Evolutionary conservation across 345 rosid species (phyloP).

Genomic region (Turritis glabra): DNA sequence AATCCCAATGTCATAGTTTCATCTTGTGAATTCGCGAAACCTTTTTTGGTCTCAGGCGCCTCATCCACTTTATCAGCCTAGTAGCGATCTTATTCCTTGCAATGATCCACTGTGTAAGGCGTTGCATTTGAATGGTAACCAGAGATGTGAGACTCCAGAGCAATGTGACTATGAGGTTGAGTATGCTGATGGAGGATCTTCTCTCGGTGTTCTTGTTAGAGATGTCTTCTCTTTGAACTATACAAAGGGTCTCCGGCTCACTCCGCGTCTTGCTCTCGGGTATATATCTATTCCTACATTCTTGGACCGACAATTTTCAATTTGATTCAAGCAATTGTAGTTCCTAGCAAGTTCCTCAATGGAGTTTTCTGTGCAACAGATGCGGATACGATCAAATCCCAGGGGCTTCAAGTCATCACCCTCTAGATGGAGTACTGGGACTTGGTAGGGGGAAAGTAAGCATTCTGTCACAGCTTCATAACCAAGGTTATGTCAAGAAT

Average conservation of each 20-base stretch:
- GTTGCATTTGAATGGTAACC: conserved; percentile 53
- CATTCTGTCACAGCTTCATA: conserved; percentile 75
- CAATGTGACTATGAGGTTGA: conserved; percentile 93
- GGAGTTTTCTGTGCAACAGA: conserved; percentile 44
- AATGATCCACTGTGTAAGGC: conserved; percentile 79
- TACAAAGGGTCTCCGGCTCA: conserved; percentile 53
- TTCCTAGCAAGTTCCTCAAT: conserved; percentile 1
- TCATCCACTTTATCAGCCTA: conserved; percentile 83
- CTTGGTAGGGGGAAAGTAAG: conserved; percentile 88
- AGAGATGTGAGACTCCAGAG: conserved; percentile 54
- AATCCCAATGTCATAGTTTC: conserved; percentile 7
- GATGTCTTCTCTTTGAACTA: conserved; percentile 69
- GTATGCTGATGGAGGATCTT: conserved; percentile 93
- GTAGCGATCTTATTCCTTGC: conserved; percentile 61
- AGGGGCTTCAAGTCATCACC: conserved; percentile 64
- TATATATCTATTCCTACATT: conserved; percentile 15
- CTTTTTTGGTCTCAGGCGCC: conserved; percentile 60
- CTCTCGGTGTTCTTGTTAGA: conserved; percentile 84
- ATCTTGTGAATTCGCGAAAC: not conserved
- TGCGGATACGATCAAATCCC: conserved; percentile 89
- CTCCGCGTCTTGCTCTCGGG: conserved; percentile 81
- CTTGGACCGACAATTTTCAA: not conserved
- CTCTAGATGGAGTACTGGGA: conserved; percentile 95
- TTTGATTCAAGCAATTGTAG: not conserved
- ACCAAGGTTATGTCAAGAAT: conserved; percentile 63